phyloP scores from a whole-genome alignment of 331 rosid genomes.

The Spiraea crenata region DNA sequence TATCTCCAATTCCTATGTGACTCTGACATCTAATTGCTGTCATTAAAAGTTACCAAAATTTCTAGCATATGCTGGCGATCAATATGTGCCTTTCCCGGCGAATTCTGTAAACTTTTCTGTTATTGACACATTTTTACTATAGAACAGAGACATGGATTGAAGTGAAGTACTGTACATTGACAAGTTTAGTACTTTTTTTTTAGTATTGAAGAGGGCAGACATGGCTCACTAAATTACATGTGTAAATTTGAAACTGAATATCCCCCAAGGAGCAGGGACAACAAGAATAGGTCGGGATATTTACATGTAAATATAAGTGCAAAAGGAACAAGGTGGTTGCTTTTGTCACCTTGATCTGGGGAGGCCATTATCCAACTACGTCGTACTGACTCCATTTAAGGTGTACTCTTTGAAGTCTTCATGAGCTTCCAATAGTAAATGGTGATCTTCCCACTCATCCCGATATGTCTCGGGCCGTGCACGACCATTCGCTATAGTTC shows the following conservation, averaged over 20 bases:
- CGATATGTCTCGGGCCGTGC: conserved; percentile 41
- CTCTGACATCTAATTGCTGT: no score
- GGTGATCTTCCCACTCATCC: conserved; percentile 62
- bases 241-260: neutral
- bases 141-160: neutral
- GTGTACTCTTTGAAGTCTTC: conserved; percentile 30
- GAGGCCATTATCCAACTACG: neutral
- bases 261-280: neutral
- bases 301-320: neutral
- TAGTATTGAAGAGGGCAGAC: neutral
- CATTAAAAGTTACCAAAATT: no score
- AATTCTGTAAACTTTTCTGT: no score
- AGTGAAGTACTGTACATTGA: neutral
- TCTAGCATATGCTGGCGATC: no score
- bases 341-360: neutral
- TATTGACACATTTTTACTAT: no score
- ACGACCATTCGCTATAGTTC: conserved; percentile 8
- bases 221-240: neutral
- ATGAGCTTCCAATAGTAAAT: conserved; percentile 42
- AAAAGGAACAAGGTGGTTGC: neutral
- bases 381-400: neutral
- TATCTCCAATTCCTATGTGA: no score
- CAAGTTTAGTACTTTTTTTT: neutral
- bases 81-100: no score
- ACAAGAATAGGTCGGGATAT: neutral